Base-by-base conservation (phyloP, 2,329 filamentous ascomycete genomes). In the Fusarium agapanthi region DNA sequence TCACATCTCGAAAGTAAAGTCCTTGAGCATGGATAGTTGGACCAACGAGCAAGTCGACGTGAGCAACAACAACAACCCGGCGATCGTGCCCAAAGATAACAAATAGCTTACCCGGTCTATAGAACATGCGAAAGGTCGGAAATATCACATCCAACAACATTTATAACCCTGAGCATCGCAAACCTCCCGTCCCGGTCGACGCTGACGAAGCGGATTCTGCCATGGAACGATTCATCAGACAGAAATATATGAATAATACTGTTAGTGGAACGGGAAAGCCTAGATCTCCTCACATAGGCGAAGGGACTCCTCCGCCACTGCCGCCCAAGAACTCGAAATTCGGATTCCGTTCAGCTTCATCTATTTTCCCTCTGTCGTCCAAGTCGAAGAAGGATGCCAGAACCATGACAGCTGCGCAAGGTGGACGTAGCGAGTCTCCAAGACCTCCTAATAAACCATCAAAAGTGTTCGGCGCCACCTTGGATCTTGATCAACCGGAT, bases 1-100 rank as follows among this genome's bases (percentile, higher is more conserved):
- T 44, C 96, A 99, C 83, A 94, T 99, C 72, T 98, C 95, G 75
- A 99, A 99, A 83, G 95, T 99, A 86, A 99, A 99, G 84, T 98
- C 95, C 41, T 84, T 99, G 84, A 98, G 93, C 82, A 98, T 99
- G 95, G 96, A 99, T 83, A 96, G 92, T 75, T 99, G 96, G 96
- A 91, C 93, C 54, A 92, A 92, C 79, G 96, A 98, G 69, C 96
- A 99, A 84, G 95, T 99, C 72, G 96, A 99, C 84, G 95, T 97
- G 86, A 83, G 89, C 83, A 58, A 66, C 40, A 41, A 16, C 18
- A 59, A 48, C 35, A 35, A 34, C 20, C 22, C 22, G 10, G 32
- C 12, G 18, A 26, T 50, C 35, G 24, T 24, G 34, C 20, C 30
- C 40, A 37, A 54, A 32, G 53, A 24, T 45, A 43, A 35, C 35